These are phyloP conservation scores for Globisporangium rhizosaccharum DNA, from an alignment of 352 stramenopile genomes.

Conservation along the genomic window DNA sequence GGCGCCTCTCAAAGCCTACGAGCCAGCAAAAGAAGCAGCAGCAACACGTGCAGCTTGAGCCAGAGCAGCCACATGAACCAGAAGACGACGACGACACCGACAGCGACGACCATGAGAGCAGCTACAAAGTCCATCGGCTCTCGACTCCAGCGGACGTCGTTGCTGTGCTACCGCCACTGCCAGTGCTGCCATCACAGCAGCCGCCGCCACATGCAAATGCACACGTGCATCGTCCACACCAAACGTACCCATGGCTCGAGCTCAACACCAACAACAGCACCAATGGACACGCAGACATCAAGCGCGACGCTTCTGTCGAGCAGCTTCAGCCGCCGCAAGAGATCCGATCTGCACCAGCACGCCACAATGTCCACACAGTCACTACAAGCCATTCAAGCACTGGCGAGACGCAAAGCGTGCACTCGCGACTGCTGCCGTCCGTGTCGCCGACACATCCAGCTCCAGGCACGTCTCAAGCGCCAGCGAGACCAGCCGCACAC, in stretches of 20 bases:
- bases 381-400: neutral
- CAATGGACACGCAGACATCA: neutral
- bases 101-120: neutral
- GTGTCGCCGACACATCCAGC: neutral
- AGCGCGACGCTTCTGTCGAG: neutral
- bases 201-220: neutral
- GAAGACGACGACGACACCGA: conserved; percentile 4
- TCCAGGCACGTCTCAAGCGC: neutral
- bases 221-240: neutral
- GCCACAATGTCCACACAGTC: conserved; percentile 3
- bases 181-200: neutral
- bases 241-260: conserved; percentile 2
- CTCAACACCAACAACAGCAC: neutral
- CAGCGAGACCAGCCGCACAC: neutral
- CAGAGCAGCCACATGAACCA: conserved; percentile 1
- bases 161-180: neutral
- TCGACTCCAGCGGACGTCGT: neutral
- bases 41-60: neutral
- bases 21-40: neutral
- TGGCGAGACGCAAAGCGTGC: conserved; percentile 6
- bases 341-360: conserved; percentile 7
- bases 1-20: neutral
- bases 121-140: neutral
- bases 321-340: neutral
- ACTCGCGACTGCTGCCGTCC: conserved; percentile 5